Evolutionary conservation across 352 stramenopile species (phyloP).

Genomic region (Aphanomyces cochlioides): DNA sequence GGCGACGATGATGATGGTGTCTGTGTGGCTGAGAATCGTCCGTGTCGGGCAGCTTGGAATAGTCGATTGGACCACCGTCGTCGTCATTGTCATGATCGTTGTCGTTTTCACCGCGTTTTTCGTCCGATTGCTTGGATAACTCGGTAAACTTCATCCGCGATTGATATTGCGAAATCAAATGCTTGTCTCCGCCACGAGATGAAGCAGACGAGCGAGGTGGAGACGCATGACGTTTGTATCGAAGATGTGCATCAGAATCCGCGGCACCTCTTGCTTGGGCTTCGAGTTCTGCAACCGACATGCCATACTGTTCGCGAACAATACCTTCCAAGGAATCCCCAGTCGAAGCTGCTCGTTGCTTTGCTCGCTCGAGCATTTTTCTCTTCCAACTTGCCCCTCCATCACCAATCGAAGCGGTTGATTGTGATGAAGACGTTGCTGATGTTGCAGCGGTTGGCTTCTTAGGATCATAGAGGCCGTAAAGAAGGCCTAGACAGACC

Average conservation of each 20-base stretch:
- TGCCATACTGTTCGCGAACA: constrained; percentile 53
- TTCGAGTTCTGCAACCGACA: constrained; percentile 51
- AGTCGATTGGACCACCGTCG: constrained; percentile 65
- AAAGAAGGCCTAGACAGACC: constrained; percentile 44
- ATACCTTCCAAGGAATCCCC: constrained; percentile 57
- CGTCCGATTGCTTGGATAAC: constrained; percentile 32
- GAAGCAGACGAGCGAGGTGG: not conserved
- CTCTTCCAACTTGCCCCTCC: constrained; percentile 75
- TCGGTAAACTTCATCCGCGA: constrained; percentile 3
- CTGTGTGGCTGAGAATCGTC: constrained; percentile 32
- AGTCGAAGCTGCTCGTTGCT: constrained; percentile 52
- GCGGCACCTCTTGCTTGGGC: constrained; percentile 50
- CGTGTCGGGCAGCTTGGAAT: constrained; percentile 63
- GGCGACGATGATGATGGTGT: constrained; percentile 32
- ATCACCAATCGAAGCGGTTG: constrained; percentile 49
- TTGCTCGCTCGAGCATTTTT: constrained; percentile 77
- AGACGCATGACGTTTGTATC: constrained; percentile 55
- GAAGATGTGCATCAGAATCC: constrained; percentile 51
- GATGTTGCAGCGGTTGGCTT: constrained; percentile 29
- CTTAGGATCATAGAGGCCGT: constrained; percentile 77
- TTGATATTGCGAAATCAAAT: constrained; percentile 3
- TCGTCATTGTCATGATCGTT: constrained; percentile 40
- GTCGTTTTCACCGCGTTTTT: constrained; percentile 18
- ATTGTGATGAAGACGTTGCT: not conserved
- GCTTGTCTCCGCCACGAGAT: constrained; percentile 16